These are phyloP conservation scores for Arabis hirsuta DNA, from an alignment of 345 rosid genomes.

Conservation along the genomic window DNA sequence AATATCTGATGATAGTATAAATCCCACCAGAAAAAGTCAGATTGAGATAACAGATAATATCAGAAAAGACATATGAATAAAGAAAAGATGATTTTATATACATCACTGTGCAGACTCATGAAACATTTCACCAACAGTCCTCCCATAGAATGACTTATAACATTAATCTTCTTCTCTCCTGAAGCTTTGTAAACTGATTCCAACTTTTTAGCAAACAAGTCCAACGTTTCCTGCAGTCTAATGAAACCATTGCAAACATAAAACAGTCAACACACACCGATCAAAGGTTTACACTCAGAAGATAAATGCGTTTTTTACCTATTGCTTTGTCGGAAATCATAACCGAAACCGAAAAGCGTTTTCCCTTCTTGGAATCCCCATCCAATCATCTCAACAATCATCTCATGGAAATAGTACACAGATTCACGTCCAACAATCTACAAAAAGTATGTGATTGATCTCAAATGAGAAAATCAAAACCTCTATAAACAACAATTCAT, in stretches of 20 bases:
- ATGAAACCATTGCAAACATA: constrained; percentile 26
- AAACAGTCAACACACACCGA: constrained; percentile 14
- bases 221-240: constrained; percentile 79
- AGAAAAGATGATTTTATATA: constrained; percentile 36
- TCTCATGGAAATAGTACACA: constrained; percentile 90
- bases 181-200: constrained; percentile 73
- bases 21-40: constrained; percentile 6
- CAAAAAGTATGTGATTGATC: not conserved
- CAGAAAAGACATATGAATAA: not conserved
- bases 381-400: constrained; percentile 87
- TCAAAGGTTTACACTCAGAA: not conserved
- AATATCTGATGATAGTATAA: constrained; percentile 56
- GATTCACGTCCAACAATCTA: constrained; percentile 87
- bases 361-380: constrained; percentile 98
- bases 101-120: constrained; percentile 81
- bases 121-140: constrained; percentile 94
- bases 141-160: constrained; percentile 96
- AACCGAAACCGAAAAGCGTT: constrained; percentile 94
- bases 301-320: constrained; percentile 51
- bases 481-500: not conserved
- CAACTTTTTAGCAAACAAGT: constrained; percentile 65
- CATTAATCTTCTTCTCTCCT: constrained; percentile 86
- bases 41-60: not conserved
- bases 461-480: not conserved
- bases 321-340: constrained; percentile 97